These are phyloP conservation scores for Cornus kousa DNA, from an alignment of 148 eudicot species.

Conservation along the genomic window DNA sequence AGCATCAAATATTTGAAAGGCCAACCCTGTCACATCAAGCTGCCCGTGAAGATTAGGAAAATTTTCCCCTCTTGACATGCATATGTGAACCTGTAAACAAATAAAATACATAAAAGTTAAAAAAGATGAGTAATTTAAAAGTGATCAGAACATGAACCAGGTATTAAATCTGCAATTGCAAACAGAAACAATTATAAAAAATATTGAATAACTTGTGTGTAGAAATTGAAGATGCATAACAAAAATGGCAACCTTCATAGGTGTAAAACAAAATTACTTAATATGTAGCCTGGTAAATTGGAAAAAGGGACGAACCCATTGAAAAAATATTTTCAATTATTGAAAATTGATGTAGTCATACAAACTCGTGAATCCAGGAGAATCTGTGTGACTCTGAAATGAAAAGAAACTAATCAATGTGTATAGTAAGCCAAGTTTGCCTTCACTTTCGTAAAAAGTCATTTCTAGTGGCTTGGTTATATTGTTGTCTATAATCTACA, in stretches of 20 bases:
- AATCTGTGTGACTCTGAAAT: background rate
- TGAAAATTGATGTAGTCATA: background rate
- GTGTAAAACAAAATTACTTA: background rate
- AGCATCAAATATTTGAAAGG: slow-evolving; percentile 85
- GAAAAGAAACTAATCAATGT: background rate
- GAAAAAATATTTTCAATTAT: background rate
- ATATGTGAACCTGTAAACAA: slow-evolving; percentile 73
- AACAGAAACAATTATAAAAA: background rate
- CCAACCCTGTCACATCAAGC: slow-evolving; percentile 83
- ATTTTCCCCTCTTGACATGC: slow-evolving; percentile 89
- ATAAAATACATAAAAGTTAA: background rate
- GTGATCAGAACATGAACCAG: background rate
- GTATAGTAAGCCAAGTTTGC: background rate
- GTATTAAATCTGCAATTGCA: background rate
- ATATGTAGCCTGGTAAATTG: background rate
- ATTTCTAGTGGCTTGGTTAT: background rate
- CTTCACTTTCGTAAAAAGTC: background rate
- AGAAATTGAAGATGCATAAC: slow-evolving; percentile 1
- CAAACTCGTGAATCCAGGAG: background rate
- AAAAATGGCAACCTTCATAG: background rate
- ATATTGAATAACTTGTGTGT: background rate
- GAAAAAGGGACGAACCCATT: background rate
- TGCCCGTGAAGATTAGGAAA: slow-evolving; percentile 98
- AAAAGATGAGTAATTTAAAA: background rate
- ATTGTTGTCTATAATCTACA: background rate